Evolutionary conservation across 2,329 filamentous ascomycete species (phyloP).

Genomic region (Thielaviopsis musarum): DNA sequence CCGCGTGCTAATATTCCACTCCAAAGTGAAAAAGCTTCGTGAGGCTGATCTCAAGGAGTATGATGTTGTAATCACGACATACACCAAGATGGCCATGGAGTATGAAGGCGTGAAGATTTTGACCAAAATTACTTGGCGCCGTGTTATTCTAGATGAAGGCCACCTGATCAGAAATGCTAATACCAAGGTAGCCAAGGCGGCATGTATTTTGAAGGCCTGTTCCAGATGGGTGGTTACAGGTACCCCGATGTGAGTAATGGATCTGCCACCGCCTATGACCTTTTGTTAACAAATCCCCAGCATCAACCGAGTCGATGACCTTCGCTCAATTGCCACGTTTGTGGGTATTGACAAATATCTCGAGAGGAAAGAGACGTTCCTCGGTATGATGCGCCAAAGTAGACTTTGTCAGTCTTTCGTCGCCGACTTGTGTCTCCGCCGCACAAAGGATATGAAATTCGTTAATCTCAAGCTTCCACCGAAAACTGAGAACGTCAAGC

Average conservation of each 20-base stretch:
- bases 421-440: constrained; percentile 61
- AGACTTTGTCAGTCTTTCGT: constrained; percentile 60
- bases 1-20: constrained; percentile 60
- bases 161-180: constrained; percentile 66
- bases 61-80: constrained; percentile 71
- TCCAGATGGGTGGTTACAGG: constrained; percentile 69
- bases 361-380: constrained; percentile 57
- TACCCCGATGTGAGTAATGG: constrained; percentile 48
- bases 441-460: constrained; percentile 79
- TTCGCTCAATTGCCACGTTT: constrained; percentile 67
- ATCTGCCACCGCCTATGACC: background rate
- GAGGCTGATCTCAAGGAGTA: constrained; percentile 43
- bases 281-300: constrained; percentile 21
- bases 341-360: constrained; percentile 60
- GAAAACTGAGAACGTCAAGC: constrained; percentile 62
- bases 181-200: constrained; percentile 55
- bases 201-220: constrained; percentile 46
- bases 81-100: constrained; percentile 58
- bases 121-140: constrained; percentile 47
- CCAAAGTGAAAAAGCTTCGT: constrained; percentile 31
- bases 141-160: constrained; percentile 69
- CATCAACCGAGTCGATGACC: constrained; percentile 64
- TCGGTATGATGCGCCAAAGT: constrained; percentile 46
- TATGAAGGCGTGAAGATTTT: constrained; percentile 23
- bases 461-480: constrained; percentile 64